Percentiles rank a stretch among this genome's conserved stretches.
phyloP scores from a whole-genome alignment of 78 protist species.

The Dictyostelium firmibasis region DNA sequence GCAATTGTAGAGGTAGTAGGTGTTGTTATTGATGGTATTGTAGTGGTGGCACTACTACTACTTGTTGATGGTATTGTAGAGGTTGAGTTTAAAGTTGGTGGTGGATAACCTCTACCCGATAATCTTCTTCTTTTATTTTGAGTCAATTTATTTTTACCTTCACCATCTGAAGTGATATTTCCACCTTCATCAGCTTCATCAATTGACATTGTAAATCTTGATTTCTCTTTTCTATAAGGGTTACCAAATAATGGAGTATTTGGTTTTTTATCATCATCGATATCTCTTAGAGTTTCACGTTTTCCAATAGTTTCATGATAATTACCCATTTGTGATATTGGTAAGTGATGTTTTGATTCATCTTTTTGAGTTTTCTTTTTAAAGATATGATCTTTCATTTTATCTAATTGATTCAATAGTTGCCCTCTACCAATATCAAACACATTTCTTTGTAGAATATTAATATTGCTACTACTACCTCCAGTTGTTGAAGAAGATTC shows the following conservation, averaged over 20 bases:
- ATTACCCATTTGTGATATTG: slow-evolving; percentile 80
- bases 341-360: slow-evolving; percentile 55
- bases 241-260: slow-evolving; percentile 73
- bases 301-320: slow-evolving; percentile 52
- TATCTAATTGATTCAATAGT: slow-evolving; percentile 27
- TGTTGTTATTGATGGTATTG: neutral
- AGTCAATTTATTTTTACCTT: neutral
- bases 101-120: slow-evolving; percentile 20
- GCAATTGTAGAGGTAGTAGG: neutral
- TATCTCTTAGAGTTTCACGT: slow-evolving; percentile 33
- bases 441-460: slow-evolving; percentile 35
- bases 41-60: too few species aligned
- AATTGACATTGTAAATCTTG: slow-evolving; percentile 38
- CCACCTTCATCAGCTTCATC: slow-evolving; percentile 74
- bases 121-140: slow-evolving; percentile 11
- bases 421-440: slow-evolving; percentile 59
- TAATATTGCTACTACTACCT: neutral
- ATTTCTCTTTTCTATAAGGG: slow-evolving; percentile 80
- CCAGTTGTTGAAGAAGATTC: neutral
- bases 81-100: neutral
- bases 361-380: slow-evolving; percentile 26
- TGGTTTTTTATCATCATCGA: slow-evolving; percentile 68
- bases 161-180: too few species aligned
- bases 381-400: slow-evolving; percentile 55
- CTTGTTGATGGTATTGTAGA: neutral